Evolutionary conservation across 352 stramenopile species (phyloP), one percentile per base, ranked within the genome.

Genomic region (Phytophthora boehmeriae): DNA sequence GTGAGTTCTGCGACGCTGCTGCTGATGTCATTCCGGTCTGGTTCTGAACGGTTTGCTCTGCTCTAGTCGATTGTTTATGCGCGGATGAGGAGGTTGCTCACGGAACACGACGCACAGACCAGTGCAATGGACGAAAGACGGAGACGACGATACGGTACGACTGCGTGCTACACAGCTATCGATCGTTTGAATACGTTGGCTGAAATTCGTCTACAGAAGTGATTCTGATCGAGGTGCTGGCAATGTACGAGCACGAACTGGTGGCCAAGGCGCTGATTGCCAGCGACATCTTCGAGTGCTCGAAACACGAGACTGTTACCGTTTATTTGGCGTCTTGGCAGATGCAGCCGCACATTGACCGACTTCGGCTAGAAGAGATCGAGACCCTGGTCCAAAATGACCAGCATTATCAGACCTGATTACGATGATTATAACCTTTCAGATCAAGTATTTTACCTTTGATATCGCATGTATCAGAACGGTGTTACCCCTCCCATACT

Each of bases 301-400:
- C 56, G 6, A 82, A 80, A 19, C 82, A 94, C 71, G 76, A 91
- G 19, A 87, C 68, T 0, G 70, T 90, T 54, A 90, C 76, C 8
- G 16, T 95, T 1, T 95, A 95, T 58, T 69, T 95, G 39, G 83
- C 86, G 4, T 84, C 83, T 8, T 93, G 86, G 86, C 84, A 95
- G 66, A 95, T 95, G 86, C 86, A 95, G 73, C 83, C 86, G 14
- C 82, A 89, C 28, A 71, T 95, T 30, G 72, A 92, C 55, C 73
- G 73, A 8, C 48, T 58, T 34, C 84, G 81, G 19, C 68, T 93
- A 8, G 78, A 89, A 14, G 83, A 93, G 63, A 62, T 93, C 8
- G 66, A 87, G 47, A 67, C 72, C 32, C 50, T 91, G 27, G 68
- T 93, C 43, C 71, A 86, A 54, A 85, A 89, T 47, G 83, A 90